phyloP scores from a whole-genome alignment of 108 stramenopile genomes.

The Fistulifera pelliculosa region DNA sequence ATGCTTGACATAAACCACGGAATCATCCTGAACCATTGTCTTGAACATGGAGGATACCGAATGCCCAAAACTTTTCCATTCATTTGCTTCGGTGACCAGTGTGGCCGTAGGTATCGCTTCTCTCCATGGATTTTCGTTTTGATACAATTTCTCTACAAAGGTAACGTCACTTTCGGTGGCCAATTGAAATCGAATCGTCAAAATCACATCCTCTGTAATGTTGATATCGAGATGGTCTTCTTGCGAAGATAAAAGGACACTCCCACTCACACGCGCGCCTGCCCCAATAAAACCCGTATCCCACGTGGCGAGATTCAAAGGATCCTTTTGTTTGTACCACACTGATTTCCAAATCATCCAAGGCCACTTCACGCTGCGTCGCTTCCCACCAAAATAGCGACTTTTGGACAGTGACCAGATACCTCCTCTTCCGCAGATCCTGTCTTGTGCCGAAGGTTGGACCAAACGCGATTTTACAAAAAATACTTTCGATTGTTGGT shows the following conservation, averaged over 20 bases:
- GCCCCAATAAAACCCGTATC: not conserved
- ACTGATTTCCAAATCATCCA: not conserved
- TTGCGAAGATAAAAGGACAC: not conserved
- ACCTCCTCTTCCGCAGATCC: not conserved
- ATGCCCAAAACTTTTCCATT: not conserved
- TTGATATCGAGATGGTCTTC: not conserved
- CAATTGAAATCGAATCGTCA: slow-evolving; percentile 1
- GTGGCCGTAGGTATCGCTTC: slow-evolving; percentile 1
- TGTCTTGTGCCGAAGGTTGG: not conserved
- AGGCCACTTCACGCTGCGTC: not conserved
- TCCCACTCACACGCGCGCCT: not conserved
- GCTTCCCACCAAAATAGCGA: not conserved
- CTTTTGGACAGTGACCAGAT: not conserved
- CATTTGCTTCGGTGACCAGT: slow-evolving; percentile 10
- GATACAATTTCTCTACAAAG: not conserved
- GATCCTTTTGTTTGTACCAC: slow-evolving; percentile 4
- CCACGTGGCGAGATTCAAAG: not conserved
- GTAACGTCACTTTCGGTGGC: not conserved
- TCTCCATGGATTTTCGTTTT: slow-evolving; percentile 4
- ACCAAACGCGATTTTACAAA: not conserved
- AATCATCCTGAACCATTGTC: slow-evolving; percentile 3
- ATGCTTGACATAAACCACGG: slow-evolving; percentile 30
- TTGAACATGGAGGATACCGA: not conserved
- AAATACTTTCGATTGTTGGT: not conserved
- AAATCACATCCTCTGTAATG: not conserved